Evolutionary conservation across 805 yeast species (phyloP), one percentile per base, ranked within the genome.

Genomic region (Saccharomycopsis sp.): DNA sequence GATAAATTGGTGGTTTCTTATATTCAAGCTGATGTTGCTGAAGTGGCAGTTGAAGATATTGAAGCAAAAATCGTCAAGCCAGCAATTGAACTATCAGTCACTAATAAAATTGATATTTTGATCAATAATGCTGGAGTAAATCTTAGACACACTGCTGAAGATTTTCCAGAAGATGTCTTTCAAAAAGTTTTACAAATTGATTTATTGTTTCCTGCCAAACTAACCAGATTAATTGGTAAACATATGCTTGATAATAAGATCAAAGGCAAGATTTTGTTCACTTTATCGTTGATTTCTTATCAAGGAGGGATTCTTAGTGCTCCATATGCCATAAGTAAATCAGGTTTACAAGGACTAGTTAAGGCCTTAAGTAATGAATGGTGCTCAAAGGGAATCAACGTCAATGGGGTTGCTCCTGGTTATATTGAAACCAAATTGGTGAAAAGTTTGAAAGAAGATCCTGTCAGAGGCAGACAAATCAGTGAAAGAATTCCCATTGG

Each of bases 41-140:
- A 50, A 3, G 43, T 61, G 12, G 41, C 49, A 20, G 53, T 59
- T 34, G 52, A 50, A 9, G 60, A 58, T 2, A 41, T 60, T 17
- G 60, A 57, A 29, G 51, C 48, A 4, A 37, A 37, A 14, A 49
- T 67, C n/a, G 52, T 60, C 5, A 39, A 42, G 5, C 56, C 56
- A 30, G 62, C 66, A 1, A 42, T 60, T 31, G 47, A 48, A 21
- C 38, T 53, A 14, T 58, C 63, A 5, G 51, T 51, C 9, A 49
- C 55, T 13, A 57, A 58, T 2, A 39, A 55, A 35, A 55, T 66
- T 26, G 68, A 68, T 48, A 57, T 66, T 26, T 56, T 67, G 39
- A 49, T 67, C 42, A 67, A 67, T 51, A 64, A 66, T 42, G 72
- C 70, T 21, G 72, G 72, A 4, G 59, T 63, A 39, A 56, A 53